Conservation (phyloP, 352 stramenopile genomes). For the Phytopythium helicoides region DNA sequence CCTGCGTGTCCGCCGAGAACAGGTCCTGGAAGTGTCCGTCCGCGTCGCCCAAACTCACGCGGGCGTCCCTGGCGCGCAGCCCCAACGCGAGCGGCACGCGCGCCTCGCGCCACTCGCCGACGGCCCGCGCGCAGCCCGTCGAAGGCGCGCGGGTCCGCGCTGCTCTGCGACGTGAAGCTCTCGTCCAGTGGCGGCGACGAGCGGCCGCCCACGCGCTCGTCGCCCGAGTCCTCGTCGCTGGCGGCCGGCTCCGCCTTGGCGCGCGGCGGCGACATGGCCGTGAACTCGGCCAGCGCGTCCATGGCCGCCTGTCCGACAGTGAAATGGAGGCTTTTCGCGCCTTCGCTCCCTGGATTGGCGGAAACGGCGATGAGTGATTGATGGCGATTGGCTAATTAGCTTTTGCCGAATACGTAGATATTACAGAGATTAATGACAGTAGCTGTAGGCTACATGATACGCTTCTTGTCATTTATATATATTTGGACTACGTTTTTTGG, state of each 20-base stretch:
- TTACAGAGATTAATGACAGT: too few relatives aligned
- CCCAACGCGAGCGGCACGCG: not conserved
- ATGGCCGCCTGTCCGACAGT: conserved; percentile 8
- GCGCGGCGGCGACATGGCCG: conserved; percentile 23
- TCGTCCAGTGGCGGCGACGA: conserved; percentile 21
- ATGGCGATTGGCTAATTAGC: too few relatives aligned
- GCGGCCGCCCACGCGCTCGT: not conserved
- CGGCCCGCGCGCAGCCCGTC: too few relatives aligned
- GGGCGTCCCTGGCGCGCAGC: conserved; percentile 22
- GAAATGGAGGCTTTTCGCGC: too few relatives aligned
- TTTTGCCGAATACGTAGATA: too few relatives aligned
- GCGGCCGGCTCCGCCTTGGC: conserved; percentile 4
- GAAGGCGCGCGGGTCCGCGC: conserved; percentile 60
- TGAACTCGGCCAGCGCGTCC: conserved; percentile 24
- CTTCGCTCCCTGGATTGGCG: too few relatives aligned
- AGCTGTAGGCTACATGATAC: too few relatives aligned
- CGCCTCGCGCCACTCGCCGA: conserved; percentile 14
- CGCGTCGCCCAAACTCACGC: conserved; percentile 25
- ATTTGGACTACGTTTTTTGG: too few relatives aligned
- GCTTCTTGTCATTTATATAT: too few relatives aligned
- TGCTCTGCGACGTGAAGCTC: conserved; percentile 61
- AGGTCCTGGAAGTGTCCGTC: conserved; percentile 36
- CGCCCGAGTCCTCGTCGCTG: conserved; percentile 1
- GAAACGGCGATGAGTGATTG: too few relatives aligned
- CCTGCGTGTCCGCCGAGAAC: conserved; percentile 55